Percentiles rank a stretch among this genome's conserved stretches.
These are phyloP conservation scores for Chlorella sp. DNA, from an alignment of 139 green algal genomes.

Conservation along the genomic window DNA sequence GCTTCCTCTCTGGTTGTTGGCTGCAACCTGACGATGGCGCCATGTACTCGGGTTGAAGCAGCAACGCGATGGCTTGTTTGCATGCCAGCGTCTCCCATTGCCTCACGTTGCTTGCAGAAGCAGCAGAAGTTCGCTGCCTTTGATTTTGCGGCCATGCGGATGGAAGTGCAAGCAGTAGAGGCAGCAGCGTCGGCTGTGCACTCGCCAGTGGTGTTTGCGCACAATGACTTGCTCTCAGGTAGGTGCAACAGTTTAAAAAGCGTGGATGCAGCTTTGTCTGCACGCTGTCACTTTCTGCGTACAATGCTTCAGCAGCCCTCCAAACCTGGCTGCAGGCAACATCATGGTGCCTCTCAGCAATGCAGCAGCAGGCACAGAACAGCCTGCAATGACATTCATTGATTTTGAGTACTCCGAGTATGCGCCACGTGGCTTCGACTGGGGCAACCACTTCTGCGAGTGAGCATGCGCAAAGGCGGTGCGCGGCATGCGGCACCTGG, in stretches of 20 bases:
- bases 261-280: constrained; percentile 80
- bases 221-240: constrained; percentile 93
- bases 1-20: too few relatives aligned
- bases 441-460: constrained; percentile 98
- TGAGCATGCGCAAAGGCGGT: background rate
- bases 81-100: too few relatives aligned
- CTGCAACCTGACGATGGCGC: too few relatives aligned
- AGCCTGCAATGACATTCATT: constrained; percentile 75
- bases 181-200: constrained; percentile 38
- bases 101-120: constrained; percentile 47
- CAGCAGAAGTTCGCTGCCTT: constrained; percentile 51
- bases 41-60: too few relatives aligned
- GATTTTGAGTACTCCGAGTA: constrained; percentile 96
- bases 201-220: constrained; percentile 79
- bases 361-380: background rate
- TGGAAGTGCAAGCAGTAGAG: constrained; percentile 67
- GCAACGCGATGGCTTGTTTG: too few relatives aligned
- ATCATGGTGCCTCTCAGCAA: background rate
- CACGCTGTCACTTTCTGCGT: background rate
- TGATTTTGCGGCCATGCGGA: constrained; percentile 62
- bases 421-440: constrained; percentile 85
- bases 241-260: constrained; percentile 53
- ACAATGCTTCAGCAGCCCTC: too few relatives aligned
- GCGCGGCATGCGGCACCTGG: background rate
- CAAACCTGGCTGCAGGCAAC: constrained; percentile 1